Evolutionary conservation across 2,329 filamentous ascomycete species (phyloP), one percentile per base, ranked within the genome.

Genomic region (Didymella pinodella): DNA sequence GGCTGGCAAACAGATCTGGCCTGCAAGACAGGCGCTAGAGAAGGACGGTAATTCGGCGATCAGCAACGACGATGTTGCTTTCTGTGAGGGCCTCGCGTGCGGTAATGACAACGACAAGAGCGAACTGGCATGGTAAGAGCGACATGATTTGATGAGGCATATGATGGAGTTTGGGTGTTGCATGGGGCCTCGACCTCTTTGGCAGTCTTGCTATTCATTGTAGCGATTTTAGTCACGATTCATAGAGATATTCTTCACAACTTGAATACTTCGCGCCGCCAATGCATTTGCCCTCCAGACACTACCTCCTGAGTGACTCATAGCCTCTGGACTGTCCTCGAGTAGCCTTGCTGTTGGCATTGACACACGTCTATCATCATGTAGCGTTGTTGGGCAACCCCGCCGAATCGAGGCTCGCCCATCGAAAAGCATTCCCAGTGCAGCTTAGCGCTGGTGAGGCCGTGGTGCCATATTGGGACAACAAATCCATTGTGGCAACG

Each of bases 1-100:
- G 2, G 76, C 69, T 0, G 79, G 79, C 7, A 63, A 71, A 32
- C 80, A 85, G 71, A 83, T 86, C 51, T 85, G 83, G 83, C 84
- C 84, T 0, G 83, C 84, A 1, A 76, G 75, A 43, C 80, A 70
- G 36, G 62, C 67, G 59, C 59, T 68, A 18, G 63, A 67, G 48
- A 59, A 59, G 22, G 61, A 61, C 3, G 65, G 65, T 8, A 65
- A 60, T 18, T 59, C 57, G 1, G 63, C 63, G 2, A 59, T 66
- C 12, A 71, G 63, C 32, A 67, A 67, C n/a, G 68, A 72, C 20
- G 64, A 71, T 48, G 62, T 70, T 16, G 70, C 61, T 8, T 72
- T 72, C n/a, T 72, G 70, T 32, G 65, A 68, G 50, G 69, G 70
- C 3, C 48, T 72, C 11, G 58, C 70, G 5, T 72, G 70, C 41